Evolutionary conservation across 1,284 basidiomycete species (phyloP).

Genomic region (Fomes fomentarius): DNA sequence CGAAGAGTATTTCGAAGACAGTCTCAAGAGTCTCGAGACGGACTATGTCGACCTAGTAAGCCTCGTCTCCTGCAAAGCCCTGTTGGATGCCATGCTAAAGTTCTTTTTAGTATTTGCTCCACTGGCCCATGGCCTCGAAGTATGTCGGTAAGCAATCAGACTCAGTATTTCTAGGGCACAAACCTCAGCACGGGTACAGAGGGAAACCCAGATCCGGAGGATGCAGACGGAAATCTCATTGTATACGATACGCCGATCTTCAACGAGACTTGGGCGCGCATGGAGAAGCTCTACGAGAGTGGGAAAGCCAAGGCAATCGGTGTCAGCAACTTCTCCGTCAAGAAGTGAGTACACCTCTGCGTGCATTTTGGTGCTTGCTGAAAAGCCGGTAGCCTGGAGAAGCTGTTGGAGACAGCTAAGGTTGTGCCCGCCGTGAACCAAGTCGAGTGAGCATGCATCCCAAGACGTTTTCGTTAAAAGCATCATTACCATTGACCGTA

Average conservation of each 20-base stretch:
- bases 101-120: slow-evolving; percentile 33
- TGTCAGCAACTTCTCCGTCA: slow-evolving; percentile 71
- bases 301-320: slow-evolving; percentile 61
- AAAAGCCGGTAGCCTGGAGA: slow-evolving; percentile 50
- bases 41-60: slow-evolving; percentile 39
- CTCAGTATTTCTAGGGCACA: background rate
- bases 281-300: slow-evolving; percentile 56
- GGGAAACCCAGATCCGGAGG: slow-evolving; percentile 23
- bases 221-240: slow-evolving; percentile 30
- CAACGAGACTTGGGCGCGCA: slow-evolving; percentile 58
- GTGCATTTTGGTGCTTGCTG: background rate
- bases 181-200: slow-evolving; percentile 10
- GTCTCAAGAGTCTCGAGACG: slow-evolving; percentile 32
- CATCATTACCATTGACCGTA: background rate
- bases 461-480: no score
- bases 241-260: slow-evolving; percentile 47
- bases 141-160: slow-evolving; percentile 24
- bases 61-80: background rate
- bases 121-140: slow-evolving; percentile 35
- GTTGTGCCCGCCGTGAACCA: slow-evolving; percentile 68
- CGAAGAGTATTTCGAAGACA: slow-evolving; percentile 34
- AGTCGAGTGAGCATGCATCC: slow-evolving; percentile 46
- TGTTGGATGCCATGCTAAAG: background rate
- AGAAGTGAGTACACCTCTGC: slow-evolving; percentile 35
- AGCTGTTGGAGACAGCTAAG: slow-evolving; percentile 42